Conservation (phyloP, 129 eudicot genomes). For the Chrysanthemum lavandulifolium region DNA sequence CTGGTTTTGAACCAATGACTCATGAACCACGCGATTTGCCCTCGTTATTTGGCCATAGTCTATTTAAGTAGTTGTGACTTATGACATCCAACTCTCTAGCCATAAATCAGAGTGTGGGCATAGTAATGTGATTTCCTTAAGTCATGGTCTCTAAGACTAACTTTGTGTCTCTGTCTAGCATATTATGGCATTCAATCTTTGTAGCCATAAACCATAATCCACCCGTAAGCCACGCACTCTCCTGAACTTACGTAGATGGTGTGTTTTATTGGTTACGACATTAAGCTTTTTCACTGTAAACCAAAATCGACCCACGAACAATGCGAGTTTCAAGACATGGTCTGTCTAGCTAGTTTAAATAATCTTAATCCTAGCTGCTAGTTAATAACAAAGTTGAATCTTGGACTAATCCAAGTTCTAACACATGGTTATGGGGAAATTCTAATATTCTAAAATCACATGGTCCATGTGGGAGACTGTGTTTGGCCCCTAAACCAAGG, state of each 20-base stretch:
- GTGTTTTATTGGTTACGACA: background rate
- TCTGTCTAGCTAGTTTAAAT: background rate
- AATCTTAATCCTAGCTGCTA: constrained; percentile 16
- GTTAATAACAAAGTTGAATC: constrained; percentile 52
- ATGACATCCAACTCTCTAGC: background rate
- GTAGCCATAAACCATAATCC: background rate
- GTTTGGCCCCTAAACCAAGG: constrained; percentile 47
- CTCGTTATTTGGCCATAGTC: background rate
- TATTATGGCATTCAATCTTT: background rate
- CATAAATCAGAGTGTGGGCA: background rate
- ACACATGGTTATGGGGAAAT: constrained; percentile 38
- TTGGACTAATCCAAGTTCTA: constrained; percentile 56
- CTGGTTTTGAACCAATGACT: background rate
- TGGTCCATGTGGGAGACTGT: constrained; percentile 91
- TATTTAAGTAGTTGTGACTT: background rate
- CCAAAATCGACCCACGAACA: constrained; percentile 18
- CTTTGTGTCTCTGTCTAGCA: too few species aligned
- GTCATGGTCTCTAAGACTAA: background rate
- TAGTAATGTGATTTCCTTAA: background rate
- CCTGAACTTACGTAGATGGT: background rate
- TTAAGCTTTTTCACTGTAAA: background rate
- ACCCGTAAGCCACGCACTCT: background rate
- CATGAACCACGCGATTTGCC: background rate
- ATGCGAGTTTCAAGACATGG: constrained; percentile 32
- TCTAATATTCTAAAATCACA: constrained; percentile 51